Conservation (phyloP, 805 yeast species). For the Ogataea angusta region DNA sequence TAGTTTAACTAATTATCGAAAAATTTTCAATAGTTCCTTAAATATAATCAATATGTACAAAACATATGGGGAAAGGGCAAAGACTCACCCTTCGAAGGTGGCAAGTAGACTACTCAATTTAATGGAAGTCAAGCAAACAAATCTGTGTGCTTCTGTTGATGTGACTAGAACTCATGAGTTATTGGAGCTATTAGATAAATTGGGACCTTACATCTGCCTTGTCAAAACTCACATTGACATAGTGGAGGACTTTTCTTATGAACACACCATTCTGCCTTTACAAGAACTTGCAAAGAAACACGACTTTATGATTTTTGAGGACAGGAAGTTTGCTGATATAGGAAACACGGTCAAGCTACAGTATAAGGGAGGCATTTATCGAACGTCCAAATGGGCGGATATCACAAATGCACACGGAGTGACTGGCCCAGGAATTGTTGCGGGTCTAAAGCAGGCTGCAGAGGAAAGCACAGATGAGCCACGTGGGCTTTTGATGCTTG, state of each 20-base stretch:
- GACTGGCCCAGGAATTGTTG: constrained; percentile 90
- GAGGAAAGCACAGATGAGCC: constrained; percentile 70
- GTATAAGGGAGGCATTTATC: constrained; percentile 84
- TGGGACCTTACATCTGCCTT: constrained; percentile 90
- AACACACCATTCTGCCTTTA: constrained; percentile 73
- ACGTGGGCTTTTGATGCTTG: constrained; percentile 90
- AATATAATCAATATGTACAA: constrained; percentile 4
- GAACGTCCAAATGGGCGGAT: constrained; percentile 92
- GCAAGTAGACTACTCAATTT: constrained; percentile 70
- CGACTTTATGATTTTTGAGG: constrained; percentile 90
- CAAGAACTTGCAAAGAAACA: constrained; percentile 72
- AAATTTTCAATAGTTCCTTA: constrained; percentile 6
- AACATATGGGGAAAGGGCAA: constrained; percentile 69
- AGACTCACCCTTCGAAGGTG: constrained; percentile 67
- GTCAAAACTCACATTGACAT: constrained; percentile 95
- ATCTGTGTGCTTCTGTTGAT: constrained; percentile 93
- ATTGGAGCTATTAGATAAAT: constrained; percentile 62
- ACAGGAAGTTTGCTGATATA: constrained; percentile 96
- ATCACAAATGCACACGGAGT: constrained; percentile 97
- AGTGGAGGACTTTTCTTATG: constrained; percentile 82
- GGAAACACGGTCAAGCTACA: constrained; percentile 97
- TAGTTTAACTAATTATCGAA: constrained; percentile 6
- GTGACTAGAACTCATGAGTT: constrained; percentile 78
- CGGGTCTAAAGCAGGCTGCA: constrained; percentile 81
- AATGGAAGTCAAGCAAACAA: constrained; percentile 78